Evolutionary conservation across 2,329 filamentous ascomycete species (phyloP).

Genomic region (Chaetothyriales sp.): DNA sequence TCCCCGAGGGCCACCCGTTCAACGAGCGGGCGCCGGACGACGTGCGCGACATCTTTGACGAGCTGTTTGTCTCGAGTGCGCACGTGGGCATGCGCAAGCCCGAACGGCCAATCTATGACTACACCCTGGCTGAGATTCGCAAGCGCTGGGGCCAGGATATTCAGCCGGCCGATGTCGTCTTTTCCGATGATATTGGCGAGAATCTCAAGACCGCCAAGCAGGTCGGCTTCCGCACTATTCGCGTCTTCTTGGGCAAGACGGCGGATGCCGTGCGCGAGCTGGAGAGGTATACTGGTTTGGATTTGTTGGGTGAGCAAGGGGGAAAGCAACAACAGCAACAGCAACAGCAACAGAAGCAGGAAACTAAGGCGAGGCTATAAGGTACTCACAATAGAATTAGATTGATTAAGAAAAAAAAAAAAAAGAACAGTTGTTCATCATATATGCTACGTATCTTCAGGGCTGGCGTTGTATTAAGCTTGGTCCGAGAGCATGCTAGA

Average conservation of each 20-base stretch:
- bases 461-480: no score
- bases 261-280: conserved; percentile 70
- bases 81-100: conserved; percentile 82
- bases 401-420: no score
- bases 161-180: conserved; percentile 54
- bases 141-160: conserved; percentile 42
- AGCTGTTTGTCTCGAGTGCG: conserved; percentile 75
- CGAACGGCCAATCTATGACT: conserved; percentile 62
- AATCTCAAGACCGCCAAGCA: conserved; percentile 69
- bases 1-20: conserved; percentile 58
- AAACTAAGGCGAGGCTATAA: not conserved
- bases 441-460: no score
- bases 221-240: conserved; percentile 66
- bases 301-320: conserved; percentile 34
- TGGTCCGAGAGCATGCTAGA: no score
- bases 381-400: no score
- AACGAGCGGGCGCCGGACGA: conserved; percentile 40
- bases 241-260: conserved; percentile 63
- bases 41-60: conserved; percentile 54
- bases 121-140: conserved; percentile 53
- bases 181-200: conserved; percentile 86
- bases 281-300: conserved; percentile 57
- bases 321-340: no score
- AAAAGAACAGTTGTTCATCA: no score
- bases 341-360: not conserved